Evolutionary conservation across 257 asterid species (phyloP).

Genomic region (Cruciata laevipes): DNA sequence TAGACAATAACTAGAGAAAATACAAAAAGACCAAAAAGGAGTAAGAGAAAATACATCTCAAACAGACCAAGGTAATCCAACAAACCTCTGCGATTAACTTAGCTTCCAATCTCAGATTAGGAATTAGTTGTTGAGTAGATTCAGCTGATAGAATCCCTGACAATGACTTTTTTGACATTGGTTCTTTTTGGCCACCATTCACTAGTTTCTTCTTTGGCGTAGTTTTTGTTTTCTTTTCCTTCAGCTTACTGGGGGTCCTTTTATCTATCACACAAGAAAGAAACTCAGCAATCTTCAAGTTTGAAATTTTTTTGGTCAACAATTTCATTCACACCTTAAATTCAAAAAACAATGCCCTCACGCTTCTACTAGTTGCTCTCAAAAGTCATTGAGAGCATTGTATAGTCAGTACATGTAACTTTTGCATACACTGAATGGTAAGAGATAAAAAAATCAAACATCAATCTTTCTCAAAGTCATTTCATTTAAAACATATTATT

Average conservation of each 20-base stretch:
- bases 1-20: not conserved
- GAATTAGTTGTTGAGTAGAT: slow-evolving; percentile 38
- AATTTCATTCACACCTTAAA: not conserved
- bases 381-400: not conserved
- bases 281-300: slow-evolving; percentile 5
- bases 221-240: slow-evolving; percentile 18
- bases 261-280: slow-evolving; percentile 32
- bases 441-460: not conserved
- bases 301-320: not conserved
- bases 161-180: slow-evolving; percentile 33
- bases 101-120: slow-evolving; percentile 80
- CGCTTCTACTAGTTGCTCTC: not conserved
- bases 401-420: not conserved
- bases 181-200: slow-evolving; percentile 34
- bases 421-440: not conserved
- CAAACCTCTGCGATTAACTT: slow-evolving; percentile 73
- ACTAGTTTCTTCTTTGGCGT: slow-evolving; percentile 40
- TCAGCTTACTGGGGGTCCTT: slow-evolving; percentile 49
- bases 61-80: slow-evolving; percentile 10
- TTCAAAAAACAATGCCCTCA: not conserved
- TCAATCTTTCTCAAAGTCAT: not conserved
- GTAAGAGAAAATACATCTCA: slow-evolving; percentile 10
- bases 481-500: not conserved
- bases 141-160: slow-evolving; percentile 45
- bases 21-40: not conserved